Base-by-base conservation (phyloP, 768 basidiomycete genomes). In the Roridomyces roridus region DNA sequence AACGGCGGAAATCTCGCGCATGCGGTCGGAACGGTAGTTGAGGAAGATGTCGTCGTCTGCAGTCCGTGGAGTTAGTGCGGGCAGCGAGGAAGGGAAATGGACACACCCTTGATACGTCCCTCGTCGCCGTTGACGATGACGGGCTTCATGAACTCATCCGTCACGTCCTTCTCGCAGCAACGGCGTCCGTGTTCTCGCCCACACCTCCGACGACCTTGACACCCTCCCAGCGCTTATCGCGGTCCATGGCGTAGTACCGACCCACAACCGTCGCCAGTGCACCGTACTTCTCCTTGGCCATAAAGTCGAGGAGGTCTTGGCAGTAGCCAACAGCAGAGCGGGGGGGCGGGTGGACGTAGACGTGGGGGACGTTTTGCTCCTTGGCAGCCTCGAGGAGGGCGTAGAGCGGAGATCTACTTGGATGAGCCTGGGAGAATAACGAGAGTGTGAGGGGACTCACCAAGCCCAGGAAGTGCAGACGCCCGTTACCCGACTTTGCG, bases 11-110 rank as follows among this genome's bases (percentile, higher is more conserved):
- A 96, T 88, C 74, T 97, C 95, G 40, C 95, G 86, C 91, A 97
- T 93, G 50, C 95, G 87, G 71, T 97, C 95, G 1, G 95, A 96
- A 57, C 95, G 88, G 74, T 97, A 96, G 79, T 97, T 97, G 86
- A 96, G 96, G 77, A 91, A 86, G 83, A 96, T 96, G 71, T 96
- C 95, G 36, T 78, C 81, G 52, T 94, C 93, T 92, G 61, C 11
- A 29, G 23, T 39, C 9, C 17, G 14, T 14, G 29, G 37, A 7
- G 37, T 40, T 17, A 9, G 34, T 40, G 17, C 17, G 20, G 8
- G n/a, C 15, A n/a, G 15, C 37, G n/a, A 6, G 14, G 29, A 31
- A 6, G n/a, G 8, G 37, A 40, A 40, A 40, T 7, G 6, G 37
- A 40, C 20, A 40, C 59, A 84, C 84, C 81, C 67, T 87, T 80